These are phyloP conservation scores for Aegilops umbellulata DNA, from an alignment of 176 grass and related monocot species.

Conservation along the genomic window DNA sequence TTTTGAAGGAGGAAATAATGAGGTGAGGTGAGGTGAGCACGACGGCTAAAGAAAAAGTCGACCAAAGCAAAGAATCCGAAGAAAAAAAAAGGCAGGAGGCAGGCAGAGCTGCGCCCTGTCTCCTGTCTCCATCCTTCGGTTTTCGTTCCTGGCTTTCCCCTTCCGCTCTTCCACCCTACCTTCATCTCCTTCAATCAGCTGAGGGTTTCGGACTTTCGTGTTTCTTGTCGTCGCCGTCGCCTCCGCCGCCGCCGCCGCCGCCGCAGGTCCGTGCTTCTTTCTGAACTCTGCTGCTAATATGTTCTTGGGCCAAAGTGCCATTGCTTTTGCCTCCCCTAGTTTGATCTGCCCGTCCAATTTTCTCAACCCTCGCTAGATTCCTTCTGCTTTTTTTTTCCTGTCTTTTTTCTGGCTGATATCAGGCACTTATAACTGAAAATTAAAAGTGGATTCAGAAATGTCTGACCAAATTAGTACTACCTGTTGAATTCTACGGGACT, in stretches of 20 bases:
- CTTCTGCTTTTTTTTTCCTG: not conserved
- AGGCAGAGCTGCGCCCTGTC: not conserved
- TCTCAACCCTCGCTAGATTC: not conserved
- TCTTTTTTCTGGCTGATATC: no score
- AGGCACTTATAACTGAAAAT: not conserved
- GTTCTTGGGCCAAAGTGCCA: not conserved
- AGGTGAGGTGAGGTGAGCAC: constrained; percentile 14
- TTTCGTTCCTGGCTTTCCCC: constrained; percentile 4
- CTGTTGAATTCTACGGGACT: not conserved
- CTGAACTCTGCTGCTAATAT: not conserved
- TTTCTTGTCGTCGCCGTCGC: constrained; percentile 1
- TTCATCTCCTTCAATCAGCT: not conserved
- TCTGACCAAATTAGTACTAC: not conserved
- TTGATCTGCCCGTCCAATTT: not conserved
- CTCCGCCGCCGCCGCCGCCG: not conserved
- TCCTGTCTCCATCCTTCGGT: not conserved
- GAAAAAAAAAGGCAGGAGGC: not conserved
- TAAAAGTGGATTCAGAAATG: not conserved
- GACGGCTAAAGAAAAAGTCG: constrained; percentile 3
- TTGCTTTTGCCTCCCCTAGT: not conserved
- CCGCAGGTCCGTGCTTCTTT: not conserved
- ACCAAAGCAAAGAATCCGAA: constrained; percentile 35
- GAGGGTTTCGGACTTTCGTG: not conserved
- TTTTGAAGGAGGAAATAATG: not conserved
- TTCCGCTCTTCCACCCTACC: not conserved